Base-by-base conservation (phyloP, 305 asterid genomes). In the Euphrasia arctica region DNA sequence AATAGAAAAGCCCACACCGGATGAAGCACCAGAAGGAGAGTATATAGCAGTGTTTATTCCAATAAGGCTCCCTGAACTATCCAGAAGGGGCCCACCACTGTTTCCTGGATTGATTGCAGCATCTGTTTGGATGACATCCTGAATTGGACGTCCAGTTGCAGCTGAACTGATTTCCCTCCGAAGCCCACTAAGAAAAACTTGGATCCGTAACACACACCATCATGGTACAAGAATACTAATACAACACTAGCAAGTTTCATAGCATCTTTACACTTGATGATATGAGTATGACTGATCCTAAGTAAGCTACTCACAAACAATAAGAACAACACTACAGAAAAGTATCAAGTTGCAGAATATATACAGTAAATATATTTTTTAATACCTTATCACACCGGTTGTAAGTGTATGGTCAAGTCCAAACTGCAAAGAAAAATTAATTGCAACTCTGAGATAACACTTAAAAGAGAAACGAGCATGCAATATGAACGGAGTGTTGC, bases 321-420 rank as follows among this genome's bases (percentile, higher is more conserved):
- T n/a, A n/a, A n/a, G n/a, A n/a, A n/a, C 9, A 49, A 11, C 14
- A 13, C 12, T 49, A 12, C 55, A 49, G n/a, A 8, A 60, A 3
- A 31, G 18, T 42, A 57, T 59, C 42, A 52, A 58, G 55, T 13
- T 34, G 67, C 7, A 28, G 42, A 60, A 70, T 54, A n/a, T n/a
- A n/a, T n/a, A n/a, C n/a, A n/a, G n/a, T 54, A 45, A 49, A 61
- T 52, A 42, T 45, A 58, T 60, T 25, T 52, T 54, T 27, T 58
- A 36, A 32, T 85, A 93, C 99, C 99, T 93, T 86, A 93, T 93
- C 63, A 93, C 99, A 62, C 99, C 99, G 55, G 99, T 93, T 58
- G 99, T 93, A 62, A 93, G 97, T 4, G 99, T 90, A 70, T 93
- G 99, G 77, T 93, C 97, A 72, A 93, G 97, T 73, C 99, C 99